phyloP scores from a whole-genome alignment of 2,329 filamentous ascomycete genomes.

The Fusarium chlamydosporum region DNA sequence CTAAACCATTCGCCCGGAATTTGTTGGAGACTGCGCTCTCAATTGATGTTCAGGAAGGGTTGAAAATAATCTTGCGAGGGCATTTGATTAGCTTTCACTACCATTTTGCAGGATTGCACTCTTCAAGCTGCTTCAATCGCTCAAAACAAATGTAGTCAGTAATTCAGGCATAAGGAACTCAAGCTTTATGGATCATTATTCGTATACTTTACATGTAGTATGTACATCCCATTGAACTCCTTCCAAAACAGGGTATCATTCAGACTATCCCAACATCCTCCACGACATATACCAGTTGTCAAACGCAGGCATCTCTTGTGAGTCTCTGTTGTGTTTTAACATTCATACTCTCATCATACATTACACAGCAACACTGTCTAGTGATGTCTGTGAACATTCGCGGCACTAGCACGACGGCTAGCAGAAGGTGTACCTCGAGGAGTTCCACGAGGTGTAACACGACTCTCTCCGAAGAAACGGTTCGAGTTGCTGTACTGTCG shows the following conservation, averaged over 20 bases:
- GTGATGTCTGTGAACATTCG: slow-evolving; percentile 6
- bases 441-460: slow-evolving; percentile 57
- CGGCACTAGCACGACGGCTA: slow-evolving; percentile 48
- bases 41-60: background rate
- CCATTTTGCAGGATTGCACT: too few relatives aligned
- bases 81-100: too few relatives aligned
- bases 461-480: slow-evolving; percentile 60
- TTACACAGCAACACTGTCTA: background rate
- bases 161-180: background rate
- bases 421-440: slow-evolving; percentile 57
- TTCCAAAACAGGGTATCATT: slow-evolving; percentile 26
- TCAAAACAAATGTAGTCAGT: background rate
- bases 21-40: background rate
- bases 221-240: background rate
- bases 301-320: background rate
- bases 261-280: background rate
- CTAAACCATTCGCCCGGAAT: slow-evolving; percentile 4
- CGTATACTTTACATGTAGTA: background rate
- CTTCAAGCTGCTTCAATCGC: too few relatives aligned
- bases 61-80: too few relatives aligned
- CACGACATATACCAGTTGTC: background rate
- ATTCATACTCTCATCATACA: background rate
- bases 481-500: slow-evolving; percentile 58
- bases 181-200: background rate
- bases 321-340: background rate